A percentile compares a stretch with the other conserved stretches of the same genome.
phyloP scores from a whole-genome alignment of 225 moss, liverwort and hornwort genomes.

The Pleurozium schreberi region DNA sequence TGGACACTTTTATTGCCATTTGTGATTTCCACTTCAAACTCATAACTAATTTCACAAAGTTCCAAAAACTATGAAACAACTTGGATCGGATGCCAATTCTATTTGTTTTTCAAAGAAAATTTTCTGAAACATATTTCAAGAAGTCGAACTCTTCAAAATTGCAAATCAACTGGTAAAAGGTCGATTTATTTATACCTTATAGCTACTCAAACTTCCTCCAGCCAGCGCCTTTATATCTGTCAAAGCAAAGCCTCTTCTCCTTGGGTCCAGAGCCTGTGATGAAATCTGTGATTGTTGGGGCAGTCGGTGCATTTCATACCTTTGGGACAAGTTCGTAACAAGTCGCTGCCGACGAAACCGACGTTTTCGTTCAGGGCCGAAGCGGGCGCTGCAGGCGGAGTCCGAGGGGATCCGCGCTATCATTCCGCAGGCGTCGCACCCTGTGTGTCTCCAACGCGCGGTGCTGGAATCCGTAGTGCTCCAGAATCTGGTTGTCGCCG shows the following conservation, averaged over 20 bases:
- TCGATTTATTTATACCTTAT: not conserved
- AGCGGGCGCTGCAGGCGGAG: not conserved
- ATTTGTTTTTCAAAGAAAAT: not conserved
- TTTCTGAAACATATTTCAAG: too few relatives aligned
- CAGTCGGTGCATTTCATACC: not conserved
- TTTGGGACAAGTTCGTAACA: not conserved
- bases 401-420: slow-evolving; percentile 14
- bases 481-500: slow-evolving; percentile 30
- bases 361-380: not conserved
- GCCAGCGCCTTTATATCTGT: not conserved
- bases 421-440: slow-evolving; percentile 23
- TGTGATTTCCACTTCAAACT: not conserved
- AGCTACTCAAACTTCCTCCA: not conserved
- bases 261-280: not conserved
- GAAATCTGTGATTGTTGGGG: not conserved
- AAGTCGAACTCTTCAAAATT: not conserved
- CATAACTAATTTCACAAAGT: not conserved
- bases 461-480: slow-evolving; percentile 30
- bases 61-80: not conserved
- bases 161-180: not conserved
- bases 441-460: slow-evolving; percentile 9
- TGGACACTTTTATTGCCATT: not conserved
- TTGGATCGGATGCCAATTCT: not conserved
- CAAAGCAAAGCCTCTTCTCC: not conserved
- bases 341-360: not conserved